Base-by-base conservation (phyloP, 2,329 filamentous ascomycete species). In the Alternaria incomplexa region DNA sequence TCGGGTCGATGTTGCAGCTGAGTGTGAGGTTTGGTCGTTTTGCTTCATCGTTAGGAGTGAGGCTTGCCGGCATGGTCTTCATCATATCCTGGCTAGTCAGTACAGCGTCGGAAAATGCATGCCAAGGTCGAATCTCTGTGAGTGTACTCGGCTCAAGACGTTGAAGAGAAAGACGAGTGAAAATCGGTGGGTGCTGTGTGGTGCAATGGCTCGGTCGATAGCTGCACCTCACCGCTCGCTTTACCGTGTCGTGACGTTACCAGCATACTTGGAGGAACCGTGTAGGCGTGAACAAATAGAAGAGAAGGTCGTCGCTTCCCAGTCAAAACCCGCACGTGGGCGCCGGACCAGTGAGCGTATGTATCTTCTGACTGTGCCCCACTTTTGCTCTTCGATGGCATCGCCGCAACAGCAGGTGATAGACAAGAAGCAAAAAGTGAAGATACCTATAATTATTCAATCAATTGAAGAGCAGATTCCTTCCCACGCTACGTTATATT, bases 401-500 rank as follows among this genome's bases (percentile, higher is more conserved):
- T 52, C n/a, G 30, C 23, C 20, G 12, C 15, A 1, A 23, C 13
- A 22, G 5, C 28, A 45, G 26, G 10, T 32, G 4, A 56, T 12
- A n/a, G 17, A 32, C 25, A 9, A 23, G 7, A 23, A 32, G 25
- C 43, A 25, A 12, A 56, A 5, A 56, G 40, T 10, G 45, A 45
- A 50, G 45, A 36, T n/a, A n/a, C 58, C 36, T 55, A 25, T 45
- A 50, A 28, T 23, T 9, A 17, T 46, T 26, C 32, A 43, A 58
- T 36, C 17, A 25, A 13, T 36, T 52, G 9, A 56, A 43, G 15
- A 48, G 47, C 65, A 68, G 25, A 66, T 52, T 56, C 56, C 68
- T 63, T 64, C 70, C 69, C 69, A 70, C 67, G 69, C 69, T 73
- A 62, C 69, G 63, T 70, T 63, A 69, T 61, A 53, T 62, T 71